Conservation (phyloP, 805 yeast genomes). For the Tetrapisispora fleetii region DNA sequence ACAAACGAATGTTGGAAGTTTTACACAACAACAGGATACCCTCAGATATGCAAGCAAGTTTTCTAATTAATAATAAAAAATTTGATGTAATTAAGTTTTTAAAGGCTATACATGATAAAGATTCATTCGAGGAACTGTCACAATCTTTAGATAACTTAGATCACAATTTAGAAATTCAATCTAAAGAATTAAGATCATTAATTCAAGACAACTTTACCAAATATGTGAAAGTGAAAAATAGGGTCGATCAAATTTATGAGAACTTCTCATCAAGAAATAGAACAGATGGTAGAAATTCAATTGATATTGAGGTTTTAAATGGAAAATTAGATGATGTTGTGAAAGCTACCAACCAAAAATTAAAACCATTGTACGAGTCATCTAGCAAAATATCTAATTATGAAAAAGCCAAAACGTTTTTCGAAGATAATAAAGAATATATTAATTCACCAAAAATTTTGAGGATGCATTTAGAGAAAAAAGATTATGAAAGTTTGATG, state of each 20-base stretch:
- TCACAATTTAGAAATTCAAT: slow-evolving; percentile 38
- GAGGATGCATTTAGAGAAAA: slow-evolving; percentile 32
- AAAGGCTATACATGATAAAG: slow-evolving; percentile 45
- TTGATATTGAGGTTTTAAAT: slow-evolving; percentile 29
- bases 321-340: slow-evolving; percentile 41
- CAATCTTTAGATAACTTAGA: slow-evolving; percentile 42
- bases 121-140: slow-evolving; percentile 41
- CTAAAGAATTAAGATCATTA: slow-evolving; percentile 39
- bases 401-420: slow-evolving; percentile 38
- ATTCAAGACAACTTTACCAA: slow-evolving; percentile 52
- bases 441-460: slow-evolving; percentile 50
- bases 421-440: slow-evolving; percentile 43
- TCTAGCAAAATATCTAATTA: slow-evolving; percentile 40
- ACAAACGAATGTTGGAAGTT: slow-evolving; percentile 31
- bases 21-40: slow-evolving; percentile 34
- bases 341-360: slow-evolving; percentile 41
- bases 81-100: slow-evolving; percentile 51
- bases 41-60: slow-evolving; percentile 33
- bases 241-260: slow-evolving; percentile 48
- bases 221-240: slow-evolving; percentile 56
- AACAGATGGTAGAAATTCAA: slow-evolving; percentile 9
- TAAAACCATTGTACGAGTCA: slow-evolving; percentile 51
- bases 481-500: slow-evolving; percentile 49
- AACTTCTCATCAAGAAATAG: slow-evolving; percentile 35
- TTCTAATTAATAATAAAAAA: slow-evolving; percentile 45